phyloP scores from a whole-genome alignment of 306 rosid genomes.

The Potentilla sterilis region DNA sequence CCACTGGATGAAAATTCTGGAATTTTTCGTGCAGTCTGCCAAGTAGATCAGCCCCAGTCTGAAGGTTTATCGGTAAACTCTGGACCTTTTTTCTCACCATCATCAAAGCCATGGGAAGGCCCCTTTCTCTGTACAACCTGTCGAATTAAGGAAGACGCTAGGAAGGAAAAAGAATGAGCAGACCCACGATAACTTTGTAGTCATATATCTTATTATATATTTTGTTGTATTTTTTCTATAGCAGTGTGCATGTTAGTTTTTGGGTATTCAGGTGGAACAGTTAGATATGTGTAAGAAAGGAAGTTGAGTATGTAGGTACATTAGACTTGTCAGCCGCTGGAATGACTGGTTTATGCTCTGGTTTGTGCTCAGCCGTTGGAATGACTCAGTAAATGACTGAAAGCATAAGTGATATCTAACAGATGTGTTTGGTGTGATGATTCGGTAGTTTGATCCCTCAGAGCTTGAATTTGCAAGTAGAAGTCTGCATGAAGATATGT shows the following conservation, averaged over 20 bases:
- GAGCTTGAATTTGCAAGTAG: no score
- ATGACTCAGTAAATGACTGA: no score
- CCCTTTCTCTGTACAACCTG: conserved; percentile 84
- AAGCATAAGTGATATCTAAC: no score
- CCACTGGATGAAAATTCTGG: conserved; percentile 58
- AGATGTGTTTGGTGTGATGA: no score
- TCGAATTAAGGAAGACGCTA: conserved; percentile 87
- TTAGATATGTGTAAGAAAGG: conserved; percentile 64
- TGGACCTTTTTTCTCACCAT: conserved; percentile 74
- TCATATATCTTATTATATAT: conserved; percentile 44
- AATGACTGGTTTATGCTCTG: no score
- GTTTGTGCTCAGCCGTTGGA: no score
- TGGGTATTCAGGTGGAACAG: conserved; percentile 37
- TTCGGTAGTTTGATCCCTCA: no score
- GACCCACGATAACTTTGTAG: conserved; percentile 54
- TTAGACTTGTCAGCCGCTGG: conserved; percentile 65
- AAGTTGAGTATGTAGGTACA: conserved; percentile 55
- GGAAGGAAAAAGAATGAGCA: conserved; percentile 88
- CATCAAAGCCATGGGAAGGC: conserved; percentile 95
- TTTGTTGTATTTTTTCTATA: conserved; percentile 53
- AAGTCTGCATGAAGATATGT: no score
- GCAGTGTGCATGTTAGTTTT: conserved; percentile 77
- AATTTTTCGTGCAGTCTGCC: conserved; percentile 91
- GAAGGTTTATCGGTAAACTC: conserved; percentile 75
- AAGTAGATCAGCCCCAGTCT: conserved; percentile 77